Conservation (phyloP, 1,284 basidiomycete species). For the Singerocomus inundabilis region DNA sequence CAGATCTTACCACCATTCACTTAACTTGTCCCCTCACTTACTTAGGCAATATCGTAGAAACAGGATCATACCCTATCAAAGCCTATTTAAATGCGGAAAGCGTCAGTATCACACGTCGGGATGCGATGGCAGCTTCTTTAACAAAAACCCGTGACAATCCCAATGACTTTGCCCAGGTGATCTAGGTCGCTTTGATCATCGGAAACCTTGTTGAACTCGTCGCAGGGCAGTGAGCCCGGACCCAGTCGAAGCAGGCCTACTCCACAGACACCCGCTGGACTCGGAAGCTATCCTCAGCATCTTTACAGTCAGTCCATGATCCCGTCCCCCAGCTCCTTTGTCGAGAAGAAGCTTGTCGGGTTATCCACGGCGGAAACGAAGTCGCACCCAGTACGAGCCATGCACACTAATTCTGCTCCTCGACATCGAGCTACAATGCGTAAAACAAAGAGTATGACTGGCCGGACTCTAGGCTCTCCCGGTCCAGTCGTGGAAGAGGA, state of each 20-base stretch:
- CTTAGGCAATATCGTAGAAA: background rate
- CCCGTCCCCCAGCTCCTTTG: background rate
- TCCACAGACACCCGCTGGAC: background rate
- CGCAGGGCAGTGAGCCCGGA: constrained; percentile 11
- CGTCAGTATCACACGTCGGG: background rate
- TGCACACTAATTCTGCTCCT: background rate
- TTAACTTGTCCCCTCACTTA: background rate
- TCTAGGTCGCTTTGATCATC: background rate
- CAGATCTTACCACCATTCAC: background rate
- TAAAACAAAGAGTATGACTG: constrained; percentile 7
- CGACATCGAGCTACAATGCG: background rate
- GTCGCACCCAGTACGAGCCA: background rate
- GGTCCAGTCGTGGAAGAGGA: background rate
- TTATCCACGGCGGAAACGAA: background rate
- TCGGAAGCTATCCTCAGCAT: background rate
- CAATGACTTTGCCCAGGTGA: constrained; percentile 10
- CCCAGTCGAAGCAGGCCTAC: constrained; percentile 6
- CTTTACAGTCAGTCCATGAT: background rate
- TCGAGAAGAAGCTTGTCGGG: background rate
- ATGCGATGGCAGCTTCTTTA: background rate
- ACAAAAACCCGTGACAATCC: background rate
- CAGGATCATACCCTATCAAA: background rate
- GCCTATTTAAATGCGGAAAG: background rate
- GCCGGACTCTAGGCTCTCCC: constrained; percentile 6
- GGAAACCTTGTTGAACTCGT: constrained; percentile 7